These are phyloP conservation scores for Buxus sempervirens DNA, from an alignment of 164 flowering plant species.

Conservation along the genomic window DNA sequence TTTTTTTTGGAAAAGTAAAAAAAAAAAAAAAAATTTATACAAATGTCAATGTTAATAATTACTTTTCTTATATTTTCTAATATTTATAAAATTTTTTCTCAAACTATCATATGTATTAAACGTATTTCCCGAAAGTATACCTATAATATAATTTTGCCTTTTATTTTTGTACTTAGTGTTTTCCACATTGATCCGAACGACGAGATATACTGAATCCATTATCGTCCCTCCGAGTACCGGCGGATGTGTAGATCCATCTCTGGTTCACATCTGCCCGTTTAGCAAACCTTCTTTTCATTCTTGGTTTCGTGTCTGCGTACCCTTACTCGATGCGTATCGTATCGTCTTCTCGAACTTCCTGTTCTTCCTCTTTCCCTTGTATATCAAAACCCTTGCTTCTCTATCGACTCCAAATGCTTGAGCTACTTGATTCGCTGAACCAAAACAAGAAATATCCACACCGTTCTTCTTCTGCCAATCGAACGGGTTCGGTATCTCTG, in stretches of 20 bases:
- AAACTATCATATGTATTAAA: too few relatives aligned
- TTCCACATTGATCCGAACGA: too few relatives aligned
- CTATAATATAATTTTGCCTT: too few relatives aligned
- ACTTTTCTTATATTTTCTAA: too few relatives aligned
- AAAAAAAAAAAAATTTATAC: too few relatives aligned
- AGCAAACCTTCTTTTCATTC: conserved; percentile 93
- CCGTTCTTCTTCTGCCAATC: conserved; percentile 15
- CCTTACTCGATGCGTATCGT: conserved; percentile 89
- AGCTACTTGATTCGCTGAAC: conserved; percentile 19
- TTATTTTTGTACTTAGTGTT: too few relatives aligned
- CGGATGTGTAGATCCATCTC: conserved; percentile 36
- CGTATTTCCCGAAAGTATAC: too few relatives aligned
- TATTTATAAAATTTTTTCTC: too few relatives aligned
- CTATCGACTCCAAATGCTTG: conserved; percentile 53
- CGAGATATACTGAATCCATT: conserved; percentile 66
- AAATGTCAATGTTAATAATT: too few relatives aligned
- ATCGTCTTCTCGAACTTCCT: conserved; percentile 98
- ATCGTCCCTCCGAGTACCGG: conserved; percentile 23
- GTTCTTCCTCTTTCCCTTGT: conserved; percentile 90
- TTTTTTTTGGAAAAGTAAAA: too few relatives aligned
- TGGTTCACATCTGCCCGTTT: conserved; percentile 54
- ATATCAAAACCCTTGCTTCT: conserved; percentile 87
- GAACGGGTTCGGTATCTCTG: conserved; percentile 53
- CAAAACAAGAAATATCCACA: not conserved
- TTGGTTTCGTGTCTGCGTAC: conserved; percentile 87